Base-by-base conservation (phyloP, 2,329 filamentous ascomycete genomes). In the Colletotrichum theobromicola region DNA sequence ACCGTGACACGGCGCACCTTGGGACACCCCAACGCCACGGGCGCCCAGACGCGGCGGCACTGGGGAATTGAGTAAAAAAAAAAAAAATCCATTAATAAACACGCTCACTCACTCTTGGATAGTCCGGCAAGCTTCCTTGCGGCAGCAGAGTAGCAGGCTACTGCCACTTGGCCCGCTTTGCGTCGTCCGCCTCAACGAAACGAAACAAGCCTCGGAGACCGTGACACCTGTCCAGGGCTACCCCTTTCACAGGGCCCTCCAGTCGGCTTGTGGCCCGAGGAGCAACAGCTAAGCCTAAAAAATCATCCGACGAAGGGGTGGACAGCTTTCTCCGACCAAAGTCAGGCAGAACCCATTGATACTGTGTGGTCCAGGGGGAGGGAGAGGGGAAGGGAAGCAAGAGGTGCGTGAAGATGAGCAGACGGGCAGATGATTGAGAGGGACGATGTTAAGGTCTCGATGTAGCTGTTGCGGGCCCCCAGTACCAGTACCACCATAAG, bases 181-280 rank as follows among this genome's bases (percentile, higher is more conserved):
- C 68, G 72, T 74, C 46, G 72, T 62, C 68, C 68, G 62, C 72
- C 67, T 74, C 72, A 74, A 74, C 72, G 72, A 74, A 74, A 74
- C 72, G 72, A 74, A 74, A 74, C 68, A 74, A 74, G 72, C 72
- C 72, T 74, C 72, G 72, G 55, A 74, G 57, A 50, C 72, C 72
- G 72, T 74, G 72, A 74, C 72, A 74, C 72, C 68, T 72, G 62
- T 72, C 62, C 72, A 72, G 68, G 67, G 57, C 72, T 58, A 50
- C 60, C 61, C 72, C 68, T 62, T 74, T 67, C 55, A 67, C 42
- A 46, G 50, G 30, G 37, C 57, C 67, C 32, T 30, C 68, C 55
- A 63, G 62, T 67, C 72, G 72, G 68, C 62, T 72, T 67, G 34
- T 67, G 62, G 68, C 46, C 72, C 72, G 72, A 67, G 37, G 46